Conservation (phyloP, 805 yeast genomes). For the Kodamaea kaohsiungensis region DNA sequence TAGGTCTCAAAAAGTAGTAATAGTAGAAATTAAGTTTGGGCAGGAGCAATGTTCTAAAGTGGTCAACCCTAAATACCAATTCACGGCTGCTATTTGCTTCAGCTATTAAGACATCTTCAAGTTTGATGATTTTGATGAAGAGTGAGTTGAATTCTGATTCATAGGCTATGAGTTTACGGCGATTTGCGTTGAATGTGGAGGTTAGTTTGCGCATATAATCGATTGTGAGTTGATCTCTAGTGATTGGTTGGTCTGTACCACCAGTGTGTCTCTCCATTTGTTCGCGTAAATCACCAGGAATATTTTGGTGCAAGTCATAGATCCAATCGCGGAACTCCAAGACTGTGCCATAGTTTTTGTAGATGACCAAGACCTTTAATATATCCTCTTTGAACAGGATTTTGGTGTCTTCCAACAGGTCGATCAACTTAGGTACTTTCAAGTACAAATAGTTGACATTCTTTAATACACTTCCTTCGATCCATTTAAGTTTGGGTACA, state of each 20-base stretch:
- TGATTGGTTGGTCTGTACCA: slow-evolving; percentile 20
- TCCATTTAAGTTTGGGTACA: slow-evolving; percentile 56
- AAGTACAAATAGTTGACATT: slow-evolving; percentile 44
- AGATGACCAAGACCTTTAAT: slow-evolving; percentile 55
- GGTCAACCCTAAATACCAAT: slow-evolving; percentile 22
- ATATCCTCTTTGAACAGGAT: slow-evolving; percentile 63
- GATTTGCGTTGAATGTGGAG: slow-evolving; percentile 50
- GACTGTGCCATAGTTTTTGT: slow-evolving; percentile 41
- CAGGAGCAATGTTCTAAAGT: slow-evolving; percentile 22
- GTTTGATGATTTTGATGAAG: slow-evolving; percentile 47
- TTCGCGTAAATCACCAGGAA: slow-evolving; percentile 41
- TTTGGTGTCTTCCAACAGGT: slow-evolving; percentile 62
- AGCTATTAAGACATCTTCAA: slow-evolving; percentile 61
- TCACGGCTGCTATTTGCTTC: slow-evolving; percentile 21
- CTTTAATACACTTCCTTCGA: slow-evolving; percentile 30
- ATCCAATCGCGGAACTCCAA: slow-evolving; percentile 64
- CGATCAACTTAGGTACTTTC: slow-evolving; percentile 58
- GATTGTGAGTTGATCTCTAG: slow-evolving; percentile 37
- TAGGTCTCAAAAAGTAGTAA: slow-evolving; percentile 49
- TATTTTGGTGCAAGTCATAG: slow-evolving; percentile 48
- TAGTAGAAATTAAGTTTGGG: slow-evolving; percentile 45
- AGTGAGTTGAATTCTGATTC: slow-evolving; percentile 57
- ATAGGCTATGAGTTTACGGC: slow-evolving; percentile 53
- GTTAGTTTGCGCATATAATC: slow-evolving; percentile 53
- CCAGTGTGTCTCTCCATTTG: slow-evolving; percentile 30